Evolutionary conservation across 2,329 filamentous ascomycete genomes (phyloP), one percentile per base, ranked within the genome.

Genomic region (Dactylonectria estremocensis): DNA sequence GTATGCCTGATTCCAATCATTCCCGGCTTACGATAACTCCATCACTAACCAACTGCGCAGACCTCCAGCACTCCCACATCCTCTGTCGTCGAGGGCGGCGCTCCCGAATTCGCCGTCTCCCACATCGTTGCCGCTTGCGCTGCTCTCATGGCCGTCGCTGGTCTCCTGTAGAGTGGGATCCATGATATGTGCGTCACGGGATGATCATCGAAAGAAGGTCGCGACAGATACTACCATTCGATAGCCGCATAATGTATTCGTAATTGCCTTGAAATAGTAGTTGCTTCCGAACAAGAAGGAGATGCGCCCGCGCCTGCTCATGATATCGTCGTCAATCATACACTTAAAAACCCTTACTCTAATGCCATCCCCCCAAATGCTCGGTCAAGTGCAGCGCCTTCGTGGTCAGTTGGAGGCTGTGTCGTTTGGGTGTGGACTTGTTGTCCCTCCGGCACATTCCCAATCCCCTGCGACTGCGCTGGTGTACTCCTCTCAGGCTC

Each of bases 401-500:
- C 81, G 61, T 88, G 86, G 28, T 83, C 79, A 78, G 82, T 64
- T 75, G 82, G 16, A 69, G 77, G 40, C 43, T 74, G 67, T 66
- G 74, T 69, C 53, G 37, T 60, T 24, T 49, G 57, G 20, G 33
- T 64, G 48, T 71, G 77, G 37, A 8, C 50, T 61, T 37, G 67
- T 55, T 70, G 63, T 18, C 14, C 50, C 40, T 69, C 61, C 16
- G 72, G 68, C 11, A 67, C 40, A 37, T 61, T 64, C 37, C 57
- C 78, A 3, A 71, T 64, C 24, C 80, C 73, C n/a, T 77, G 75
- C 11, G 77, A 74, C 45, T 76, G 69, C 8, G 66, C 76, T 1
- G 78, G 74, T 35, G 81, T 82, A 10, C 35, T 75, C 74, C 84
- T 87, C 81, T 92, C 89, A 0, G 93, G 93, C 80, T 92, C 87